These are phyloP conservation scores for Aspergillus tamarii DNA, from an alignment of 2,329 filamentous ascomycete genomes.

Conservation along the genomic window DNA sequence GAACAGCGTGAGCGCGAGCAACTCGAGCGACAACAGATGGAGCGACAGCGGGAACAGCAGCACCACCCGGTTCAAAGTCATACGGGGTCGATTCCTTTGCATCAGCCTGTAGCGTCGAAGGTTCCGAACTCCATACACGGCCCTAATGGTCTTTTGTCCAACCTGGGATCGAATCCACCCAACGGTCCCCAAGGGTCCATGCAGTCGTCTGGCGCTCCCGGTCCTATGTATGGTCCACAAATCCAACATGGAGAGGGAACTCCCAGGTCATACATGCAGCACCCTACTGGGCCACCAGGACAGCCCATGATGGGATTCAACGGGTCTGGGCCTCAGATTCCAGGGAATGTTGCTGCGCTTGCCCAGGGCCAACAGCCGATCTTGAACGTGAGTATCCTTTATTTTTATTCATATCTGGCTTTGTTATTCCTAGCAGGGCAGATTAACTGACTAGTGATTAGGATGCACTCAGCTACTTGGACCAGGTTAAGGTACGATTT, in stretches of 20 bases:
- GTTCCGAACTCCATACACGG: constrained; percentile 83
- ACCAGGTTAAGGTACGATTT: constrained; percentile 98
- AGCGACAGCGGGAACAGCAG: constrained; percentile 62
- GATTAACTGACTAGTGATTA: constrained; percentile 48
- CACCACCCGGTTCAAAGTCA: constrained; percentile 82
- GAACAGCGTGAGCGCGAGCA: constrained; percentile 58
- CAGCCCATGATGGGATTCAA: constrained; percentile 56
- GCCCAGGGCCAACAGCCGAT: constrained; percentile 84
- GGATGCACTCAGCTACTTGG: constrained; percentile 91
- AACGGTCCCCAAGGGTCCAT: constrained; percentile 59
- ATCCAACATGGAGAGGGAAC: constrained; percentile 61
- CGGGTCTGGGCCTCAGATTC: constrained; percentile 47
- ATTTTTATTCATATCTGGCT: neutral
- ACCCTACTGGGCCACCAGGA: constrained; percentile 58
- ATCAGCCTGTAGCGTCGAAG: constrained; percentile 88
- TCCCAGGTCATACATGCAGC: constrained; percentile 64
- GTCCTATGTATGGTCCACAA: constrained; percentile 70
- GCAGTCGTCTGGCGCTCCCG: constrained; percentile 62
- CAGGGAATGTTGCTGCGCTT: constrained; percentile 60
- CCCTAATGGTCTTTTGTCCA: constrained; percentile 82
- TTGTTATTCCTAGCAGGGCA: neutral
- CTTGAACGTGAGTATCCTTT: constrained; percentile 59
- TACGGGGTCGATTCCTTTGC: constrained; percentile 84
- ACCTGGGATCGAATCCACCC: constrained; percentile 64
- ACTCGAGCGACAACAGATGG: constrained; percentile 57